These are phyloP conservation scores for Trametes maxima DNA, from an alignment of 768 basidiomycete species.

Conservation along the genomic window DNA sequence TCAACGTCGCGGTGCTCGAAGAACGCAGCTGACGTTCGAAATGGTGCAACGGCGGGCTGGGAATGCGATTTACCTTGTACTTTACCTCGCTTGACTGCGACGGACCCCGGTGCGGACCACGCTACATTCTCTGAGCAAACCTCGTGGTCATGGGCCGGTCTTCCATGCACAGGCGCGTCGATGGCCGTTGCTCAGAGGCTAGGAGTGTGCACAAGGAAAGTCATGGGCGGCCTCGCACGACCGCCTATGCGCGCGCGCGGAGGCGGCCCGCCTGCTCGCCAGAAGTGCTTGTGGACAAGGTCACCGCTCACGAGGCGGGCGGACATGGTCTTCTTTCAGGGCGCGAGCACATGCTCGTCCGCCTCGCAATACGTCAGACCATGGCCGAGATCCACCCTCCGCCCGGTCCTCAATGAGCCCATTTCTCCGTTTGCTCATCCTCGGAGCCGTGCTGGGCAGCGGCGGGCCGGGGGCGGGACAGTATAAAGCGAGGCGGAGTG, in stretches of 20 bases:
- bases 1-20: background rate
- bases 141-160: background rate
- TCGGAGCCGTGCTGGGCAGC: background rate
- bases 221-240: background rate
- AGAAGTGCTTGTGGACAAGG: background rate
- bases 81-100: background rate
- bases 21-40: constrained; percentile 15
- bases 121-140: background rate
- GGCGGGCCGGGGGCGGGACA: background rate
- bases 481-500: constrained; percentile 2
- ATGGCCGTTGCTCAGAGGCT: too few relatives aligned
- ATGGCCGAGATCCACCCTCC: constrained; percentile 2
- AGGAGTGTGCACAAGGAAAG: background rate
- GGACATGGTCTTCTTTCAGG: constrained; percentile 1
- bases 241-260: background rate
- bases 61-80: background rate
- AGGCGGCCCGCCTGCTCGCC: background rate
- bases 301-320: constrained; percentile 7
- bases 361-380: constrained; percentile 9
- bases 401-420: background rate
- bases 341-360: constrained; percentile 8
- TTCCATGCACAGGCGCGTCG: too few relatives aligned
- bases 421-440: background rate
- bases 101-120: background rate
- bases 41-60: background rate